Conservation (phyloP, 2,329 filamentous ascomycete species). For the Ophiostoma perfectum region DNA sequence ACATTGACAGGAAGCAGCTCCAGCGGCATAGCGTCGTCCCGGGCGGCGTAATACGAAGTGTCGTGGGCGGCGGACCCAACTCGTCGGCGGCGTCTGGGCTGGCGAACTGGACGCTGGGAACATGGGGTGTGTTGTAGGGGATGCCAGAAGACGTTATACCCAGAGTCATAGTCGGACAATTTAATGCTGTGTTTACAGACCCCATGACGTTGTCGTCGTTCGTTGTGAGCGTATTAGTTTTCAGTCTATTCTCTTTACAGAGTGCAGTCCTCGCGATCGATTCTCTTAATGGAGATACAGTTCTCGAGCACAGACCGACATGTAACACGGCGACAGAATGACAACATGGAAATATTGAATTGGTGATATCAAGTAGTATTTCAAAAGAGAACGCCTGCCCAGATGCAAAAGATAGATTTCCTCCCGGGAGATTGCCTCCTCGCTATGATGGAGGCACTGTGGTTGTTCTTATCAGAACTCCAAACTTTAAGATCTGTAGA, state of each 20-base stretch:
- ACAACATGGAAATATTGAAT: neutral
- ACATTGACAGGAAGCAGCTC: constrained; percentile 53
- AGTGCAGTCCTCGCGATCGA: too few relatives aligned
- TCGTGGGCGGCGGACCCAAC: constrained; percentile 36
- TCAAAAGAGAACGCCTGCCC: constrained; percentile 10
- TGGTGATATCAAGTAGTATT: constrained; percentile 1
- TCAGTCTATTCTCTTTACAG: too few relatives aligned
- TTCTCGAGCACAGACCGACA: too few relatives aligned
- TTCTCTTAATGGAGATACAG: too few relatives aligned
- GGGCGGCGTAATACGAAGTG: constrained; percentile 39
- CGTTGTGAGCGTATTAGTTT: too few relatives aligned
- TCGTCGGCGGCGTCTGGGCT: constrained; percentile 31
- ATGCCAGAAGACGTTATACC: neutral
- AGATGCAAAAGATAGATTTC: constrained; percentile 7
- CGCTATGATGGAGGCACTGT: neutral
- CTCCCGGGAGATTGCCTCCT: neutral
- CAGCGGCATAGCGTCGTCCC: constrained; percentile 62
- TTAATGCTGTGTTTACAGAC: too few relatives aligned
- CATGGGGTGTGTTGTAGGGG: constrained; percentile 46
- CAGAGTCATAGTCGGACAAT: neutral
- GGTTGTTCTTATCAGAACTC: neutral
- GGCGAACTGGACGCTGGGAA: constrained; percentile 56
- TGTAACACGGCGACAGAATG: neutral
- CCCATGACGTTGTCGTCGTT: too few relatives aligned
- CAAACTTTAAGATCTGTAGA: neutral